Evolutionary conservation across 371 early-diverging fungal species (phyloP).

Genomic region (Rhizomucor miehei): DNA sequence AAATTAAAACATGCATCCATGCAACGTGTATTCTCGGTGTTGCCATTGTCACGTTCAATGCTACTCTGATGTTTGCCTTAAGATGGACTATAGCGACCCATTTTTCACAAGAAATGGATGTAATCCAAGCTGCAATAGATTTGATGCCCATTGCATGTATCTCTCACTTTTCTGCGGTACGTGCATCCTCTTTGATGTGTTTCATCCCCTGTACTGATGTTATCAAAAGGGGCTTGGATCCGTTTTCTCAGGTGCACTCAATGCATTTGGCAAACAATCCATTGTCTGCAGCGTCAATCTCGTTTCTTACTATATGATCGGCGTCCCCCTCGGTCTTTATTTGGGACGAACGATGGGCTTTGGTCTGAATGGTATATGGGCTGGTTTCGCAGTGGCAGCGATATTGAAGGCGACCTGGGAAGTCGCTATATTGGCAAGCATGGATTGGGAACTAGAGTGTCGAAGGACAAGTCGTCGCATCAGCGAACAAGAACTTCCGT

Average conservation of each 20-base stretch:
- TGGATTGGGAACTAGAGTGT: neutral
- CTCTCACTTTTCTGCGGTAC: slow-evolving; percentile 60
- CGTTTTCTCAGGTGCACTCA: slow-evolving; percentile 31
- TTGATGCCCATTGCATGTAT: slow-evolving; percentile 73
- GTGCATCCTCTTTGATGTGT: neutral
- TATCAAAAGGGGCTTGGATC: slow-evolving; percentile 28
- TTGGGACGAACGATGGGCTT: slow-evolving; percentile 45
- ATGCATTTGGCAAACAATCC: slow-evolving; percentile 36
- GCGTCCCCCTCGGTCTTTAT: slow-evolving; percentile 56
- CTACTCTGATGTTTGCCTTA: slow-evolving; percentile 18
- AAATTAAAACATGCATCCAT: slow-evolving; percentile 21
- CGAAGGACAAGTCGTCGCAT: neutral
- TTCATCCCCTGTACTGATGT: neutral
- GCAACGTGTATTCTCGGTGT: slow-evolving; percentile 16
- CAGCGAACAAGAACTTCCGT: neutral
- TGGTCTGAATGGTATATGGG: slow-evolving; percentile 67
- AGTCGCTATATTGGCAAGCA: neutral
- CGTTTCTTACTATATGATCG: slow-evolving; percentile 50
- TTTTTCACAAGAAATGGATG: slow-evolving; percentile 50
- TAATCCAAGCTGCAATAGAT: slow-evolving; percentile 42
- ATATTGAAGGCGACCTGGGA: neutral
- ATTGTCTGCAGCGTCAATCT: slow-evolving; percentile 49
- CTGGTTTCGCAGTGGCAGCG: slow-evolving; percentile 41
- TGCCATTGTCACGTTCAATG: slow-evolving; percentile 17
- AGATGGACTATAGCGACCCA: slow-evolving; percentile 25